Base-by-base conservation (phyloP, 1,284 basidiomycete species). In the Ceratobasidium sp. region DNA sequence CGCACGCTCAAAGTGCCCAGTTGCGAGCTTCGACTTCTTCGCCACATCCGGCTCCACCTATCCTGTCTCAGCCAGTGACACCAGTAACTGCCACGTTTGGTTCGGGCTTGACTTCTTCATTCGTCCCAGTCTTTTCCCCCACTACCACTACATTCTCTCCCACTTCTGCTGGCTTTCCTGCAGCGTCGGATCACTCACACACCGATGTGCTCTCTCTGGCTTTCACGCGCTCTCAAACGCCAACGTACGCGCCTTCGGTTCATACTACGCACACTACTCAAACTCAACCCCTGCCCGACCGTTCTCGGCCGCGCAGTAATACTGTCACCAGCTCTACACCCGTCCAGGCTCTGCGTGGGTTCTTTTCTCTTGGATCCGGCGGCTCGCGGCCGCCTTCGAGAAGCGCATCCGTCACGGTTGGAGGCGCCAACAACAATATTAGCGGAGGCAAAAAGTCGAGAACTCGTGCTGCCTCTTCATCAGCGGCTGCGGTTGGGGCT, bases 161-260 rank as follows among this genome's bases (percentile, higher is more conserved):
- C 14, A 56, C 64, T 14, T 70, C 66, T 4, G 28, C 54, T 8
- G 42, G 25, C 23, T 30, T 70, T 25, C 56, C 66, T 30, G 38
- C 53, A n/a, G 53, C 53, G 6, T 70, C 66, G 2, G 66, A 70
- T 23, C 36, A 56, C 16, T 69, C 64, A 1, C 49, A 69, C 12
- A 33, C 44, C 40, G 66, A 70, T n/a, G 36, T 42, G 16, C 53
- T 48, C 25, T 58, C 66, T 8, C 56, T 70, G 28, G 66, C 54
- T 28, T 70, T 70, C 21, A 59, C 66, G 23, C 54, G 66, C n/a
- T 70, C 66, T 48, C 66, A 70, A 48, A 70, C 66, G 28, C 66
- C 66, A 0, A 70, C 66, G 1, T 70, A 70, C 44, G 38, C 66
- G 12, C 66, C 54, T 16, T 70, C 66, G 33, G 49, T 66, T 54